A percentile compares a stretch with the other conserved stretches of the same genome.
Evolutionary conservation across 1,284 basidiomycete genomes (phyloP).

Genomic region (Omphalotus olearius): DNA sequence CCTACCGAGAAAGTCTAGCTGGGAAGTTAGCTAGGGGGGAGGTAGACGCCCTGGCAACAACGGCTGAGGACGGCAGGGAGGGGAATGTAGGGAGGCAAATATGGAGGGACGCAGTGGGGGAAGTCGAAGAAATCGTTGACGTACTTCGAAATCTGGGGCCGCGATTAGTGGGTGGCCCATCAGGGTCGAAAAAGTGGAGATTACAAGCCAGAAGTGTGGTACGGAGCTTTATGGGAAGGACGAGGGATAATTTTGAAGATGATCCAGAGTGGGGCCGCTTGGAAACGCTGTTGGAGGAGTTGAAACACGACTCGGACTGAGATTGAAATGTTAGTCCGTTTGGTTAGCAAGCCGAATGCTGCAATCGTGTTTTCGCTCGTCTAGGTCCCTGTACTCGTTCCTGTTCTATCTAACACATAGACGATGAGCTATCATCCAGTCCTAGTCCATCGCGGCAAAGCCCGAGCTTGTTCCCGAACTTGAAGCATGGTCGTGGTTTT

Average conservation of each 20-base stretch:
- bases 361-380: no score
- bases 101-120: conserved; percentile 49
- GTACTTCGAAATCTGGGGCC: conserved; percentile 56
- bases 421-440: no score
- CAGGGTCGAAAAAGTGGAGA: conserved; percentile 64
- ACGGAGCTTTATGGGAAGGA: conserved; percentile 82
- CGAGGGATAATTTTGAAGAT: conserved; percentile 75
- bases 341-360: no score
- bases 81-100: conserved; percentile 37
- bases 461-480: no score
- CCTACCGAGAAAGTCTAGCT: conserved; percentile 73
- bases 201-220: conserved; percentile 87
- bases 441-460: no score
- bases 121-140: conserved; percentile 82
- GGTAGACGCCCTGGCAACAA: conserved; percentile 23
- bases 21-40: conserved; percentile 65
- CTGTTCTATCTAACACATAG: no score
- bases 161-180: conserved; percentile 37
- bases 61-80: background rate
- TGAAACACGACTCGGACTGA: conserved; percentile 27
- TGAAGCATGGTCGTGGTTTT: no score
- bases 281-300: conserved; percentile 54
- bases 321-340: no score
- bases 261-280: conserved; percentile 81
- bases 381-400: no score